Conservation (phyloP, 768 basidiomycete species). For the Collybiopsis confluens region DNA sequence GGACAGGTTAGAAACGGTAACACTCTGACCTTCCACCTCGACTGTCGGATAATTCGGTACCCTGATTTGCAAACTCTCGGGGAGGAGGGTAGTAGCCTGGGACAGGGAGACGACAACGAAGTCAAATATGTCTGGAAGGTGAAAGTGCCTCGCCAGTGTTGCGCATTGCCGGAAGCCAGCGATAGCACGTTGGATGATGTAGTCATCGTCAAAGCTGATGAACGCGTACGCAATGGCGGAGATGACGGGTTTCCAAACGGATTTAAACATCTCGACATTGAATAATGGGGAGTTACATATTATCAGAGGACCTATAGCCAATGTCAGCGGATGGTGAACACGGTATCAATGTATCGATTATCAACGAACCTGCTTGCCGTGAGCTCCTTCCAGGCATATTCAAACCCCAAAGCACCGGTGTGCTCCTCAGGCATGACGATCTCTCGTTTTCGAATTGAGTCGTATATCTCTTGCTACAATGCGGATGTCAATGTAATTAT, state of each 20-base stretch:
- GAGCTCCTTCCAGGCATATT: constrained; percentile 98
- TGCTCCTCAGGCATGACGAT: constrained; percentile 99
- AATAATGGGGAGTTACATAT: constrained; percentile 77
- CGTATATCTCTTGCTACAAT: constrained; percentile 79
- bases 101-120: constrained; percentile 92
- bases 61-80: constrained; percentile 63
- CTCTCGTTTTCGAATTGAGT: constrained; percentile 90
- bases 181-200: constrained; percentile 91
- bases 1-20: constrained; percentile 90
- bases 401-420: constrained; percentile 92
- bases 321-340: constrained; percentile 4
- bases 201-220: constrained; percentile 94
- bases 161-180: constrained; percentile 97
- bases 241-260: constrained; percentile 89
- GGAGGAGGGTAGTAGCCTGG: constrained; percentile 83
- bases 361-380: constrained; percentile 60
- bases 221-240: constrained; percentile 96
- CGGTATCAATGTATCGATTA: constrained; percentile 13
- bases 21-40: constrained; percentile 82
- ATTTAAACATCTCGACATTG: constrained; percentile 90
- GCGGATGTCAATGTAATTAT: not conserved
- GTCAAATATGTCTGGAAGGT: constrained; percentile 93
- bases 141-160: constrained; percentile 84
- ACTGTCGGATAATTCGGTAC: constrained; percentile 86
- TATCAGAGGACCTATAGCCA: constrained; percentile 55